Base-by-base conservation (phyloP, 257 asterid species). In the Jacaranda mimosifolia region DNA sequence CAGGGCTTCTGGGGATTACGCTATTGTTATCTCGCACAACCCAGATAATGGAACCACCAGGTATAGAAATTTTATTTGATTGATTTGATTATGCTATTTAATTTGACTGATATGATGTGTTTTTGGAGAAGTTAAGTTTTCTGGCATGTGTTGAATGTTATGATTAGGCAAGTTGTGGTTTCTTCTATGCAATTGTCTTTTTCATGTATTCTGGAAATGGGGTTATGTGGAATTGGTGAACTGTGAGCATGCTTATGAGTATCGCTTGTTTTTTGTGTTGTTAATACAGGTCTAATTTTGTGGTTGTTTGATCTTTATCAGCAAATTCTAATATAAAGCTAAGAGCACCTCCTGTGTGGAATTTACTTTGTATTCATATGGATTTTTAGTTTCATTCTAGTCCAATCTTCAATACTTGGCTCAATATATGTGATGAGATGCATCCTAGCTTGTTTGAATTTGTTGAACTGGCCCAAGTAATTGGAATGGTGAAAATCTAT, bases 1-100 rank as follows among this genome's bases (percentile, higher is more conserved):
- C 32, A 87, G 89, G 85, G 87, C 85, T 72, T 87, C 88, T 58
- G 91, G 91, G 26, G 91, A 87, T 73, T 85, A 85, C 69, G 89
- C 89, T 1, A 81, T 87, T 72, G 86, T 83, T 4, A 85, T 85
- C 80, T 83, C 89, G 9, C 91, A 87, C 71, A 87, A 85, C 12
- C 89, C 86, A 0, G 91, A 85, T 46, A 87, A 85, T 13, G 91
- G 89, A 53, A 87, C 88, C 0, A 35, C 88, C 21, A 87, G 89
- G 91, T 85, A 79, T 62, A 6, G 2, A n/a, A 7, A 40, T 9
- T 21, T 19, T 4, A 5, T 32, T 78, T 35, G 39, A 57, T 46
- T 39, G 1, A 10, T 32, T 26, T 63, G 63, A 6, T 36, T 59
- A 8, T 43, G 5, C 5, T 53, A 8, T 46, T n/a, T n/a, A 14